phyloP scores from a whole-genome alignment of 306 rosid species.

The Glycine latifolia region DNA sequence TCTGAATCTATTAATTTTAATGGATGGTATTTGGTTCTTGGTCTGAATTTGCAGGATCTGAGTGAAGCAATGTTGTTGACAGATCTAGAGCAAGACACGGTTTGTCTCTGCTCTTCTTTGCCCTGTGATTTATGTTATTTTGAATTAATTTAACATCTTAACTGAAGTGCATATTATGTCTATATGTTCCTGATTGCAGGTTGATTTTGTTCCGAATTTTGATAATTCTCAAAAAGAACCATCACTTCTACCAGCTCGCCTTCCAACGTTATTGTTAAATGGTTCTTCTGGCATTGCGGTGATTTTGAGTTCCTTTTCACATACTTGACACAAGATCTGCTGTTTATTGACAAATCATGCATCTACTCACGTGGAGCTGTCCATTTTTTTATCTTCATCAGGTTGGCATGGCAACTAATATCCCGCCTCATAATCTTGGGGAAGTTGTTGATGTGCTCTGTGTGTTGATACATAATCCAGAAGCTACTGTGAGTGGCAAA shows the following conservation, averaged over 20 bases:
- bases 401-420: slow-evolving; percentile 99
- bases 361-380: slow-evolving; percentile 42
- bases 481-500: slow-evolving; percentile 79
- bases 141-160: slow-evolving; percentile 15
- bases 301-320: slow-evolving; percentile 47
- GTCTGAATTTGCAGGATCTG: slow-evolving; percentile 72
- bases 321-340: slow-evolving; percentile 21
- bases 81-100: slow-evolving; percentile 88
- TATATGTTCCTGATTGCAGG: slow-evolving; percentile 58
- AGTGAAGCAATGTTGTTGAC: slow-evolving; percentile 90
- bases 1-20: neutral
- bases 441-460: slow-evolving; percentile 91
- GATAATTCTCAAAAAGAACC: slow-evolving; percentile 98
- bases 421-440: slow-evolving; percentile 98
- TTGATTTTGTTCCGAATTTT: slow-evolving; percentile 90
- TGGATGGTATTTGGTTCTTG: slow-evolving; percentile 22
- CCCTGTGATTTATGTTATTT: slow-evolving; percentile 41
- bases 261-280: slow-evolving; percentile 87
- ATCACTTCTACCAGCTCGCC: slow-evolving; percentile 89
- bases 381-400: slow-evolving; percentile 47
- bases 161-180: slow-evolving; percentile 29
- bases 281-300: slow-evolving; percentile 99
- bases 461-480: slow-evolving; percentile 90
- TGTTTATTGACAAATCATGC: slow-evolving; percentile 23
- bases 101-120: slow-evolving; percentile 62